These are phyloP conservation scores for Vitellaria paradoxa DNA, from an alignment of 179 eudicot genomes.

Conservation along the genomic window DNA sequence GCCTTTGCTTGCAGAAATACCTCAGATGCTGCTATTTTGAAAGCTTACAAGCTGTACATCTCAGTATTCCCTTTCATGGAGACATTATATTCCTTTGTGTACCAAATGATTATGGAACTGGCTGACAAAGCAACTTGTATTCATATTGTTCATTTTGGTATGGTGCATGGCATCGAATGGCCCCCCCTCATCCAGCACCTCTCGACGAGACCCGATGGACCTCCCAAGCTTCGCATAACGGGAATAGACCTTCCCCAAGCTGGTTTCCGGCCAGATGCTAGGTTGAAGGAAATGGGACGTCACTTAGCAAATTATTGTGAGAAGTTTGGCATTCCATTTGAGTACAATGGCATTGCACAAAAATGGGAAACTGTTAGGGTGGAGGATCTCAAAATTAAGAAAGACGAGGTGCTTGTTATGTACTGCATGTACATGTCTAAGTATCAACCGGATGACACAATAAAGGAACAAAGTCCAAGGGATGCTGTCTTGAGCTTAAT, in stretches of 20 bases:
- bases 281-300: constrained; percentile 57
- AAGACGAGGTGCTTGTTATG: constrained; percentile 37
- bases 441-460: constrained; percentile 36
- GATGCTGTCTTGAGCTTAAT: constrained; percentile 36
- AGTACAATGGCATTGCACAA: constrained; percentile 34
- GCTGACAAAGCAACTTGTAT: constrained; percentile 34
- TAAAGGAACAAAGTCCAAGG: constrained; percentile 33
- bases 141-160: constrained; percentile 68
- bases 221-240: constrained; percentile 56
- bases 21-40: constrained; percentile 44
- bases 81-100: constrained; percentile 34
- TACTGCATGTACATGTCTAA: constrained; percentile 30
- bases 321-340: constrained; percentile 48
- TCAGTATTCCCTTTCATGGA: constrained; percentile 54
- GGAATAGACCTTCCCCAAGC: constrained; percentile 60
- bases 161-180: constrained; percentile 64
- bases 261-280: constrained; percentile 60
- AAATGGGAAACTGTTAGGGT: constrained; percentile 32
- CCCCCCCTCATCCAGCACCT: constrained; percentile 50
- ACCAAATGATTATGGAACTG: constrained; percentile 29
- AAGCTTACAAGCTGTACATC: constrained; percentile 49
- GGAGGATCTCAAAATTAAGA: constrained; percentile 32
- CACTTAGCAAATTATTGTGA: constrained; percentile 53
- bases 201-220: constrained; percentile 41
- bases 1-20: constrained; percentile 32